These are phyloP conservation scores for Tetrahymena malaccensis DNA, from an alignment of 73 alveolate species.

Conservation along the genomic window DNA sequence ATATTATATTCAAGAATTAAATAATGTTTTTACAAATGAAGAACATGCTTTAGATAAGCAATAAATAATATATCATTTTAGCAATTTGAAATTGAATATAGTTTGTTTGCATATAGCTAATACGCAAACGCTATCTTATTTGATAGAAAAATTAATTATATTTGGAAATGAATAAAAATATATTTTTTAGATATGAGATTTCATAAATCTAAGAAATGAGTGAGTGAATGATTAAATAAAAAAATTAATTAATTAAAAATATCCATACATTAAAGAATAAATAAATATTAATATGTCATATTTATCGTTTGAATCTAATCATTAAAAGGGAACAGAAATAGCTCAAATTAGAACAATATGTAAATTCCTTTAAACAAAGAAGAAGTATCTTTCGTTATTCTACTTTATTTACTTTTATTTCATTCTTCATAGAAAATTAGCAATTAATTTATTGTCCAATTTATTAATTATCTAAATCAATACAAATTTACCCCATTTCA, in stretches of 20 bases:
- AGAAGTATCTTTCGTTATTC: not conserved
- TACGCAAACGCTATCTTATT: not conserved
- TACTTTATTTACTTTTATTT: not conserved
- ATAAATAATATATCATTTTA: too few relatives aligned
- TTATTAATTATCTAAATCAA: not conserved
- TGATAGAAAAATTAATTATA: too few relatives aligned
- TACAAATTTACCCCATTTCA: not conserved
- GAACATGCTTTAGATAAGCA: not conserved
- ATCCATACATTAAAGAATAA: not conserved
- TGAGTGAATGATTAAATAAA: too few relatives aligned
- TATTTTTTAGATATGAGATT: not conserved
- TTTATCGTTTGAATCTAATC: not conserved
- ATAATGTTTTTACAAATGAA: too few relatives aligned
- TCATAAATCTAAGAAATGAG: not conserved
- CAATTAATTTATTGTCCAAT: not conserved
- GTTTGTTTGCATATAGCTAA: not conserved
- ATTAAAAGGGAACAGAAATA: not conserved
- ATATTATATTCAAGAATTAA: not conserved
- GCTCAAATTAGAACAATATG: not conserved
- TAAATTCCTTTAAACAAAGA: not conserved
- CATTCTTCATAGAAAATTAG: not conserved
- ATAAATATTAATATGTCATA: not conserved
- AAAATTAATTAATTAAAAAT: too few relatives aligned
- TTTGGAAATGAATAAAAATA: not conserved
- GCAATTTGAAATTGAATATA: not conserved